Evolutionary conservation across 1,284 basidiomycete genomes (phyloP).

Genomic region (Cryptococcus sp.): DNA sequence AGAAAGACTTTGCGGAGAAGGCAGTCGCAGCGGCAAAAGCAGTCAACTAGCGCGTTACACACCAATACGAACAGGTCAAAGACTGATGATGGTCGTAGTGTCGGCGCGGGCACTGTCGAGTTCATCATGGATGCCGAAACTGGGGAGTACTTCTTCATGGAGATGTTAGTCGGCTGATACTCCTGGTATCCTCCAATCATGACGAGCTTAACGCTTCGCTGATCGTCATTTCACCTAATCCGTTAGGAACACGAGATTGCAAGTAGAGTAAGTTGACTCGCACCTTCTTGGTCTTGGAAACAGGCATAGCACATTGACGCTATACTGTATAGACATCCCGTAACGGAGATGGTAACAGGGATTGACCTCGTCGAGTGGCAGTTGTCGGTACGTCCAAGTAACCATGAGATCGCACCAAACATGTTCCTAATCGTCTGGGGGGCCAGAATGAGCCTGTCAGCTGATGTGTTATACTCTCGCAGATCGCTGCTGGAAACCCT

Average conservation of each 20-base stretch:
- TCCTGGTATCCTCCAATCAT: too few relatives aligned
- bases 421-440: not conserved
- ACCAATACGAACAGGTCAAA: not conserved
- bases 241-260: slow-evolving; percentile 82
- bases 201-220: not conserved
- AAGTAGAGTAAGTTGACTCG: slow-evolving; percentile 65
- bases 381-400: slow-evolving; percentile 62
- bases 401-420: too few relatives aligned
- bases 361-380: slow-evolving; percentile 95
- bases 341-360: slow-evolving; percentile 93
- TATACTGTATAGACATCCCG: slow-evolving; percentile 65
- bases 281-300: not conserved
- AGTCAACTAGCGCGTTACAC: slow-evolving; percentile 64
- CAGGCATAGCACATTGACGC: not conserved
- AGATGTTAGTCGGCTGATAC: slow-evolving; percentile 64
- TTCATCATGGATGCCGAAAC: slow-evolving; percentile 92
- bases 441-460: not conserved
- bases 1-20: slow-evolving; percentile 79
- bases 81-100: slow-evolving; percentile 38
- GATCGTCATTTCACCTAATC: slow-evolving; percentile 5
- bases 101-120: slow-evolving; percentile 89
- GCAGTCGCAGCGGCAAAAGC: slow-evolving; percentile 89
- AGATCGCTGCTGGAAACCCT: slow-evolving; percentile 85
- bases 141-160: slow-evolving; percentile 86
- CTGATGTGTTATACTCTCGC: not conserved